Percentiles rank a stretch among this genome's conserved stretches.
phyloP scores from a whole-genome alignment of 2,329 filamentous ascomycete genomes.

The Cucurbitaria berberidis region DNA sequence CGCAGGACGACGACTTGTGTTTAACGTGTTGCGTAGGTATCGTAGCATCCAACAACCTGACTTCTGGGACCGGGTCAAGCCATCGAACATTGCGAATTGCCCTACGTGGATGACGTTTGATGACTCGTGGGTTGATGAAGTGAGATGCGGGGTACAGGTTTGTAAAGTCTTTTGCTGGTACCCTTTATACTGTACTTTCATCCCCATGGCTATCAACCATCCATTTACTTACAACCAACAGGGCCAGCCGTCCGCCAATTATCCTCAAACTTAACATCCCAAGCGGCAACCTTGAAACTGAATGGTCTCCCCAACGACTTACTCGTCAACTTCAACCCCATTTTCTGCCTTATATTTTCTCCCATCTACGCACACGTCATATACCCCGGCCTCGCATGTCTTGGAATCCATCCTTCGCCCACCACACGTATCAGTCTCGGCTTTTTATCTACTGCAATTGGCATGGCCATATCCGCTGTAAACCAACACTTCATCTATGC shows the following conservation, averaged over 20 bases:
- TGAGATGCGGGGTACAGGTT: constrained; percentile 29
- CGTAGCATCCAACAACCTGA: constrained; percentile 6
- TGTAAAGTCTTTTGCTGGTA: constrained; percentile 58
- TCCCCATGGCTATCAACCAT: constrained; percentile 60
- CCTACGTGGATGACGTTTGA: constrained; percentile 80
- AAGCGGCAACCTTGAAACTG: constrained; percentile 59
- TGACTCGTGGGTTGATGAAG: constrained; percentile 74
- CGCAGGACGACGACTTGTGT: not conserved
- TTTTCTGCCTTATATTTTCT: constrained; percentile 76
- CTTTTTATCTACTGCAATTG: constrained; percentile 69
- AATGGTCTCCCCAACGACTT: constrained; percentile 77
- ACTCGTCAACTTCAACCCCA: constrained; percentile 75
- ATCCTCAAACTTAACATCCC: constrained; percentile 58
- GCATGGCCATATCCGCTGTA: constrained; percentile 63
- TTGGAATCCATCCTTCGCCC: constrained; percentile 70
- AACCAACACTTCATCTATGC: constrained; percentile 64
- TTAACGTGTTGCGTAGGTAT: not conserved
- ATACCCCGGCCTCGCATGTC: constrained; percentile 70
- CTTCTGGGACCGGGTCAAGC: constrained; percentile 62
- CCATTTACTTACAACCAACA: not conserved
- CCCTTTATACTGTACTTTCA: constrained; percentile 55
- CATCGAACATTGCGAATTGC: constrained; percentile 62
- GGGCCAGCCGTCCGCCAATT: not conserved
- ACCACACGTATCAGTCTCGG: constrained; percentile 76
- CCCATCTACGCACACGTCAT: constrained; percentile 66